Evolutionary conservation across 2,329 filamentous ascomycete genomes (phyloP).

Genomic region (Aureobasidium pullulans): DNA sequence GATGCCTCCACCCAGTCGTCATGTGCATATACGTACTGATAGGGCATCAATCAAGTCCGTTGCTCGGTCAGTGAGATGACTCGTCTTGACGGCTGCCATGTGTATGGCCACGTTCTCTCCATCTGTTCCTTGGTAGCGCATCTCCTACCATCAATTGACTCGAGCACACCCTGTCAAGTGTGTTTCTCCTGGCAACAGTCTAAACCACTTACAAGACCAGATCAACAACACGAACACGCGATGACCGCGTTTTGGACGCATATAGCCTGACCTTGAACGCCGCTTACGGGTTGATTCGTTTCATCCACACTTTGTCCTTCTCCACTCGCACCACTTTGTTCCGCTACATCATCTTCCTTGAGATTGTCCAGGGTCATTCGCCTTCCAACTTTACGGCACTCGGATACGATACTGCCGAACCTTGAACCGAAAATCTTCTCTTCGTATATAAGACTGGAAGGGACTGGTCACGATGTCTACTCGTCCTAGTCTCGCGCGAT

Average conservation of each 20-base stretch:
- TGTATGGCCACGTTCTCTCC: not conserved
- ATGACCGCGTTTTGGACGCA: not conserved
- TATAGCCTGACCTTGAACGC: not conserved
- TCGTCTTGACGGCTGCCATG: not conserved
- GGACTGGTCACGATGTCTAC: not conserved
- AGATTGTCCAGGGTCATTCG: not conserved
- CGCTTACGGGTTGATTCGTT: not conserved
- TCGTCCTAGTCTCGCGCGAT: not conserved
- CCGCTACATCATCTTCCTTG: not conserved
- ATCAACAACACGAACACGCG: conserved; percentile 1
- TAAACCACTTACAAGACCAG: not conserved
- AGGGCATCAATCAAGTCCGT: not conserved
- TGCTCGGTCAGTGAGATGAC: not conserved
- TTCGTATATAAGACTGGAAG: not conserved
- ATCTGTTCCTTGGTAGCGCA: not conserved
- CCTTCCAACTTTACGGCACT: not conserved
- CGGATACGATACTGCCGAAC: not conserved
- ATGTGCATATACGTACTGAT: not conserved
- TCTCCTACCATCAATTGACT: not conserved
- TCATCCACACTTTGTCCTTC: not conserved
- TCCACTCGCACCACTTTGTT: not conserved
- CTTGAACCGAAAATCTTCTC: not conserved
- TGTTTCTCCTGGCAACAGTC: conserved; percentile 7
- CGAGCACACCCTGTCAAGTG: conserved; percentile 5
- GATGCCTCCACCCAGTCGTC: not conserved